Conservation (phyloP, 441 rosid genomes). For the Gossypium schwendimanii region DNA sequence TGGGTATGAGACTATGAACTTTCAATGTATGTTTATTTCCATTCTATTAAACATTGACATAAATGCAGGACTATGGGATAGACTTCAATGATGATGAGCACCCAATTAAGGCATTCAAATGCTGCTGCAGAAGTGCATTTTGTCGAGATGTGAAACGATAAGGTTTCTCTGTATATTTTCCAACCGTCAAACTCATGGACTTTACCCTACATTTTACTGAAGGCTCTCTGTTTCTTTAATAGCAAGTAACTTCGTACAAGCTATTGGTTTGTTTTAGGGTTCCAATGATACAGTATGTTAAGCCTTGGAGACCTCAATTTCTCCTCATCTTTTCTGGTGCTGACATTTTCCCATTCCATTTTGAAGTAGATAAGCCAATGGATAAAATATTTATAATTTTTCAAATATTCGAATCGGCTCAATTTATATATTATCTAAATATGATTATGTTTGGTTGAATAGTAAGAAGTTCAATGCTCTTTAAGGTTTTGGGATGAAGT, state of each 20-base stretch:
- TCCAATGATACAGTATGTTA: not conserved
- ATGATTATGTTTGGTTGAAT: too few relatives aligned
- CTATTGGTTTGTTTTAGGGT: not conserved
- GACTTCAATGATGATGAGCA: slow-evolving; percentile 63
- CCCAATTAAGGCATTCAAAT: slow-evolving; percentile 73
- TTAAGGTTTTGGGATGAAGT: too few relatives aligned
- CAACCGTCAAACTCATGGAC: not conserved
- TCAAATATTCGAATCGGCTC: too few relatives aligned
- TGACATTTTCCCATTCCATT: too few relatives aligned
- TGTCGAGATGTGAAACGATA: slow-evolving; percentile 47
- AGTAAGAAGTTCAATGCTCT: too few relatives aligned
- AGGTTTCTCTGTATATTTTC: slow-evolving; percentile 18
- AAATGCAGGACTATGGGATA: slow-evolving; percentile 72
- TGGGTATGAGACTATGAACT: not conserved
- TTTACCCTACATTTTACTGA: not conserved
- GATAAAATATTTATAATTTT: too few relatives aligned
- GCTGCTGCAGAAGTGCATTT: slow-evolving; percentile 55
- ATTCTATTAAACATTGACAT: not conserved
- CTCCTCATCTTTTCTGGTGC: too few relatives aligned
- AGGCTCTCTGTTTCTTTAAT: not conserved
- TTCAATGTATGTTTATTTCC: not conserved
- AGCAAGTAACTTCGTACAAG: not conserved
- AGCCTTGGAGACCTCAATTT: not conserved
- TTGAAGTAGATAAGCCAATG: too few relatives aligned
- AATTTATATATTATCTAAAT: too few relatives aligned